A percentile compares a stretch with the other conserved stretches of the same genome.
Evolutionary conservation across 345 rosid species (phyloP).

Genomic region (Aethionema arabicum): DNA sequence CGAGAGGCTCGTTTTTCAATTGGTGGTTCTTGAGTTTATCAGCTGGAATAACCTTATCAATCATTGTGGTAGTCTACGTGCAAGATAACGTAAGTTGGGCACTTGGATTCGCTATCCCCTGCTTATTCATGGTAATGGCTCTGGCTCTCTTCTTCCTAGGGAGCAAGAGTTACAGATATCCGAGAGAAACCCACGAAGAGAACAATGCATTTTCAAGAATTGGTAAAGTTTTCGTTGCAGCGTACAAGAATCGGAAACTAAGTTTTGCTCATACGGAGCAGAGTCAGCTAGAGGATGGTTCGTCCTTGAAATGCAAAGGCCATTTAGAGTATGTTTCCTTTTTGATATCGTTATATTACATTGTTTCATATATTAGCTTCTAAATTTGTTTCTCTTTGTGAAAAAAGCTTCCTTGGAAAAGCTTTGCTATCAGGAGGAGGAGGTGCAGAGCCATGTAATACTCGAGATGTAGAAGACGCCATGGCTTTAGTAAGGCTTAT

Average conservation of each 20-base stretch:
- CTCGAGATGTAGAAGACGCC: conserved; percentile 77
- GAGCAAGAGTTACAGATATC: conserved; percentile 26
- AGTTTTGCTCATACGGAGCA: conserved; percentile 1
- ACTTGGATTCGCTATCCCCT: conserved; percentile 40
- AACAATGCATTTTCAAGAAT: conserved; percentile 31
- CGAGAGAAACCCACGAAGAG: neutral
- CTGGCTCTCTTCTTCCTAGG: conserved; percentile 37
- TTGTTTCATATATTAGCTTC: neutral
- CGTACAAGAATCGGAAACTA: conserved; percentile 30
- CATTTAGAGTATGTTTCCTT: conserved; percentile 12
- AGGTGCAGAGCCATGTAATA: conserved; percentile 46
- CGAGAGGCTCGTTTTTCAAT: conserved; percentile 38
- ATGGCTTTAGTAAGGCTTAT: conserved; percentile 64
- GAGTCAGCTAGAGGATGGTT: conserved; percentile 17
- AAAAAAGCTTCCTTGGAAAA: conserved; percentile 45
- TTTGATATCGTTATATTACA: neutral
- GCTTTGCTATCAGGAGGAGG: conserved; percentile 43
- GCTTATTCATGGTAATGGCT: conserved; percentile 36
- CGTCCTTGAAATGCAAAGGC: conserved; percentile 4
- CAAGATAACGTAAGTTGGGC: conserved; percentile 36
- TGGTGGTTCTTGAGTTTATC: conserved; percentile 40
- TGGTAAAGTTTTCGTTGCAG: conserved; percentile 30
- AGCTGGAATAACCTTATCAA: conserved; percentile 27
- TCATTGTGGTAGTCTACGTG: conserved; percentile 30
- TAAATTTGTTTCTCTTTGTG: conserved; percentile 6